Evolutionary conservation across 495 filamentous ascomycete genomes (phyloP).

Genomic region (Physcia stellaris): DNA sequence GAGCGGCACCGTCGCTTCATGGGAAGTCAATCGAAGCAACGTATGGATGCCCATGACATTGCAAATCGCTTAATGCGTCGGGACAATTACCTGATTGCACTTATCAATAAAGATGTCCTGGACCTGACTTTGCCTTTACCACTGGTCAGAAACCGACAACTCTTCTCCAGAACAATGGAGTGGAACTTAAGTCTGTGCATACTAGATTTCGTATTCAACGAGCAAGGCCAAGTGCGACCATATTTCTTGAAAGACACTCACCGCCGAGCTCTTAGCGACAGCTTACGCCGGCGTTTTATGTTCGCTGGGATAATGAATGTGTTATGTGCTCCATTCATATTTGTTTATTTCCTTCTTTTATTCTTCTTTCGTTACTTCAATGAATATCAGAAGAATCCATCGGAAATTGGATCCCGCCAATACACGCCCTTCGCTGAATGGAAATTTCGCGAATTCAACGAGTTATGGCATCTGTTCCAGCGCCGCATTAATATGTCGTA

Average conservation of each 20-base stretch:
- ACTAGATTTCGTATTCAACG: constrained; percentile 87
- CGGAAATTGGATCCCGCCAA: constrained; percentile 63
- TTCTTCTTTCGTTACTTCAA: constrained; percentile 91
- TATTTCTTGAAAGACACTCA: constrained; percentile 73
- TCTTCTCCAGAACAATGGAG: constrained; percentile 70
- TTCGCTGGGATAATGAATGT: constrained; percentile 79
- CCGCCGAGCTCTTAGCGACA: constrained; percentile 61
- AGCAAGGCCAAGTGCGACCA: constrained; percentile 67
- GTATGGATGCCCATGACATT: constrained; percentile 93
- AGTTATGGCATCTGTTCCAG: constrained; percentile 81
- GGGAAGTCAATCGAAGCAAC: constrained; percentile 80
- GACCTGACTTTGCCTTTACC: constrained; percentile 78
- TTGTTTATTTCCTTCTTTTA: constrained; percentile 67
- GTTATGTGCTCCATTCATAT: constrained; percentile 68
- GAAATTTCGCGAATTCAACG: constrained; percentile 98
- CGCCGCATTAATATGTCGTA: constrained; percentile 87
- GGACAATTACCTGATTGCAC: constrained; percentile 90
- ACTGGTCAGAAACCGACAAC: constrained; percentile 60
- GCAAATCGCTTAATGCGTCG: constrained; percentile 93
- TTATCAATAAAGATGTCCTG: constrained; percentile 92
- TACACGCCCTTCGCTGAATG: constrained; percentile 92
- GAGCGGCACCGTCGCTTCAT: constrained; percentile 51
- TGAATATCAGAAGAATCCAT: constrained; percentile 88
- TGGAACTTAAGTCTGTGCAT: constrained; percentile 84
- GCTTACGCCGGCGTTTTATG: constrained; percentile 58